Percentiles rank a stretch among this genome's conserved stretches.
Evolutionary conservation across 371 early-diverging fungal genomes (phyloP).

Genomic region (Syncephalis plumigaleata): DNA sequence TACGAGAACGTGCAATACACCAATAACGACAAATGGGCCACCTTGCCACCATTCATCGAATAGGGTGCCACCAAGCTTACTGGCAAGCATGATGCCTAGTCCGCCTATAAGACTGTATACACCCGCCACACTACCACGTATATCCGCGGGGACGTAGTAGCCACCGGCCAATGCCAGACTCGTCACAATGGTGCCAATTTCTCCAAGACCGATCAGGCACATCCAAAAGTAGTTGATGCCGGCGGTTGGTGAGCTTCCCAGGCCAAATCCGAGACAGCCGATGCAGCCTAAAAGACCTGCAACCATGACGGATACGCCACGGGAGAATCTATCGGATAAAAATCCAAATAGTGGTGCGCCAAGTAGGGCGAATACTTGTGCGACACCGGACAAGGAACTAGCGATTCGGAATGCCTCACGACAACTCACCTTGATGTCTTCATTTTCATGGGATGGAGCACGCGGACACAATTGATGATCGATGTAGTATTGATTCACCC

Average conservation of each 20-base stretch:
- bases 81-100: slow-evolving; percentile 31
- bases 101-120: slow-evolving; percentile 51
- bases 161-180: slow-evolving; percentile 44
- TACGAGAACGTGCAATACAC: slow-evolving; percentile 10
- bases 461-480: slow-evolving; percentile 27
- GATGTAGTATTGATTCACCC: slow-evolving; percentile 44
- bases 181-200: slow-evolving; percentile 60
- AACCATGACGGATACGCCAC: slow-evolving; percentile 23
- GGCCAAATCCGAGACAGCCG: slow-evolving; percentile 37
- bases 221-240: slow-evolving; percentile 26
- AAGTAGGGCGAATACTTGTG: slow-evolving; percentile 47
- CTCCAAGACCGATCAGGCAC: slow-evolving; percentile 43
- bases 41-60: slow-evolving; percentile 22
- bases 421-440: not conserved
- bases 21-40: slow-evolving; percentile 23
- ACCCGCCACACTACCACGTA: slow-evolving; percentile 51
- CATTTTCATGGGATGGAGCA: slow-evolving; percentile 6
- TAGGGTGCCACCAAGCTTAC: slow-evolving; percentile 17
- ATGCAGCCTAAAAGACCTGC: slow-evolving; percentile 34
- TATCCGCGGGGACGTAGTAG: slow-evolving; percentile 21
- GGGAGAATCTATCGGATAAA: slow-evolving; percentile 21
- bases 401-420: not conserved
- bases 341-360: slow-evolving; percentile 45
- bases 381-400: slow-evolving; percentile 31
- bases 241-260: slow-evolving; percentile 30